A percentile compares a stretch with the other conserved stretches of the same genome.
These are phyloP conservation scores for Rhodamnia rubescens DNA, from an alignment of 345 rosid species.

Conservation along the genomic window DNA sequence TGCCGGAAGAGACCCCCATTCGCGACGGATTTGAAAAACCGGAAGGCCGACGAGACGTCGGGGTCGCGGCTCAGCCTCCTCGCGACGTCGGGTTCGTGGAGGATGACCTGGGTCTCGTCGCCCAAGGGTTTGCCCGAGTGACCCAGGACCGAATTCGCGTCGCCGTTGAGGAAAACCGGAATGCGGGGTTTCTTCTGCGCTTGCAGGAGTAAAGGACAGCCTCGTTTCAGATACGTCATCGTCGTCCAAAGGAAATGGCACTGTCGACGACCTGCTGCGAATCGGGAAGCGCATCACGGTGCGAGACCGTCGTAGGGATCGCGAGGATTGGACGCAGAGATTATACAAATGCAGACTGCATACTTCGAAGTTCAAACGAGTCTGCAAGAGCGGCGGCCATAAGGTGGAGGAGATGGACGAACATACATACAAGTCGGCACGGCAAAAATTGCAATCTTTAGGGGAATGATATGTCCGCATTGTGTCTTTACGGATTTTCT, in stretches of 20 bases:
- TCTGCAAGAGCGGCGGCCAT: not conserved
- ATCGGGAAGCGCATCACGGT: not conserved
- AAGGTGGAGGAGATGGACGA: not conserved
- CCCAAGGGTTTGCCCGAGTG: not conserved
- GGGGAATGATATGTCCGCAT: too few species aligned
- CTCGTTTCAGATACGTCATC: constrained; percentile 13
- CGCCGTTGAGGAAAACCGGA: constrained; percentile 13
- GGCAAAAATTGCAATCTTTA: not conserved
- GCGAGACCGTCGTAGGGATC: not conserved
- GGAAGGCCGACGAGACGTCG: constrained; percentile 31
- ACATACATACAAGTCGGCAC: not conserved
- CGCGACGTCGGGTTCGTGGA: constrained; percentile 44
- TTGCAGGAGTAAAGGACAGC: constrained; percentile 11
- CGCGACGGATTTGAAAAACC: constrained; percentile 52
- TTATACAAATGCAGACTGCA: not conserved
- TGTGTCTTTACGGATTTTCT: too few species aligned
- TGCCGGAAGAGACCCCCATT: constrained; percentile 60
- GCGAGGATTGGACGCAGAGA: not conserved
- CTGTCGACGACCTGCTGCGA: not conserved
- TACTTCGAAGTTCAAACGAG: not conserved
- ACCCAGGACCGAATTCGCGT: not conserved
- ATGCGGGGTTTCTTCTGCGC: constrained; percentile 6
- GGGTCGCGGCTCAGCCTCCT: constrained; percentile 36
- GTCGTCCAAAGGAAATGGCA: not conserved
- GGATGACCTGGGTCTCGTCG: not conserved